Conservation (phyloP, 768 basidiomycete genomes). For the Agaricus sinodeliciosus region DNA sequence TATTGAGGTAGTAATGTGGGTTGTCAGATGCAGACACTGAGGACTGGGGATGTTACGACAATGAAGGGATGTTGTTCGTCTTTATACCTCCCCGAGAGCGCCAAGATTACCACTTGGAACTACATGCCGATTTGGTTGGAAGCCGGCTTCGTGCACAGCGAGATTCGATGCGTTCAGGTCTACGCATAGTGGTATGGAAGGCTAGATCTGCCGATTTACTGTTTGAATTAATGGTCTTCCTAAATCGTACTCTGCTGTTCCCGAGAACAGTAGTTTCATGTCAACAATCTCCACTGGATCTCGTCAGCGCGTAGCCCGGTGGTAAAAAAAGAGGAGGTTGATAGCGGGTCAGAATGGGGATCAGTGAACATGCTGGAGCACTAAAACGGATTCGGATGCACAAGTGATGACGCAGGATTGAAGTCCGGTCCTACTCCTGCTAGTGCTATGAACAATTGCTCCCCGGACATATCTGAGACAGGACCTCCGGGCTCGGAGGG, state of each 20-base stretch:
- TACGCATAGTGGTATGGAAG: neutral
- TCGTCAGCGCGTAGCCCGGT: neutral
- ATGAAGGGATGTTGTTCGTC: neutral
- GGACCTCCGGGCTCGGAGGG: constrained; percentile 3
- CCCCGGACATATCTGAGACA: neutral
- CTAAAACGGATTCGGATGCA: neutral
- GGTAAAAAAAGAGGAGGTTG: neutral
- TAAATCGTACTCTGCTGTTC: neutral
- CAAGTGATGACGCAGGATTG: constrained; percentile 1
- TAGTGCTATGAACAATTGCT: neutral
- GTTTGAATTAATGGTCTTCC: constrained; percentile 4
- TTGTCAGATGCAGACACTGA: constrained; percentile 11
- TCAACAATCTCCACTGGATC: constrained; percentile 4
- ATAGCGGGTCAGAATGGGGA: constrained; percentile 10
- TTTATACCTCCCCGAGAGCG: constrained; percentile 7
- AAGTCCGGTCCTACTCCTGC: neutral
- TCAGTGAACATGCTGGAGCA: neutral
- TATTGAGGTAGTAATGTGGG: constrained; percentile 12
- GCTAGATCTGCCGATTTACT: constrained; percentile 3
- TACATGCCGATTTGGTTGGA: constrained; percentile 9
- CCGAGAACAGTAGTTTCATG: constrained; percentile 1
- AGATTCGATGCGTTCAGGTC: constrained; percentile 6
- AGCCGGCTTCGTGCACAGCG: constrained; percentile 1
- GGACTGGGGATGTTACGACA: constrained; percentile 9
- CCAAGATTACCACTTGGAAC: neutral